Base-by-base conservation (phyloP, 2,329 filamentous ascomycete genomes). In the Ceratocystis diversiconidia region DNA sequence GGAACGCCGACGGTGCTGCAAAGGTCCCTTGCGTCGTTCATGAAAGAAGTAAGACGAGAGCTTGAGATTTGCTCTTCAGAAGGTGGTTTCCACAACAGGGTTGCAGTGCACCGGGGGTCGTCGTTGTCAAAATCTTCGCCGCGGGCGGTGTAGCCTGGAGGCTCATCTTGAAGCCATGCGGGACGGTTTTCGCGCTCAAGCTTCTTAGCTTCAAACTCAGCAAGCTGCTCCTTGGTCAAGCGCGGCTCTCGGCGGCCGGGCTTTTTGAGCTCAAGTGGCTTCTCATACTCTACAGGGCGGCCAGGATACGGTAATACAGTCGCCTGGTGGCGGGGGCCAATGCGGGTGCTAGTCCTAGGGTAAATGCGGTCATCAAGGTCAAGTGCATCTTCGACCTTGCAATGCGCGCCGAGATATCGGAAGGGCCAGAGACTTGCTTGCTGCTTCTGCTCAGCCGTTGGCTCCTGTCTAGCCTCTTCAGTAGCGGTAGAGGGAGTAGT, bases 361-460 rank as follows among this genome's bases (percentile, higher is more conserved):
- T 97, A 97, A 69, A 99, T 97, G 69, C 94, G 87, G 74, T 99
- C 94, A 72, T 99, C 94, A 73, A 96, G 95, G 74, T 99, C 94
- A 36, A 99, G 79, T 0, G 90, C 94, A 76, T 99, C 94, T 74
- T 97, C 92, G 0, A 94, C 88, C 70, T 91, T 89, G 76, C 92
- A 96, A 76, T 99, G 94, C 70, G 96, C 91, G 46, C 94, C 94
- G 5, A 99, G 78, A 74, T 99, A 99, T 68, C 94, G 85, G 78
- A 94, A 97, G 1, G 91, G 92, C 94, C 94, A 99, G 72, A 96
- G 83, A 71, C 90, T 94, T 41, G 92, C 91, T 70, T 96, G 88
- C 67, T 94, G 90, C 66, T 92, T 88, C 73, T 97, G 92, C 72
- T 95, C 91, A 66, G 88, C 84, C 0, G 92, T 96, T 61, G 79